phyloP scores from a whole-genome alignment of 345 rosid genomes.

The Bretschneidera sinensis region DNA sequence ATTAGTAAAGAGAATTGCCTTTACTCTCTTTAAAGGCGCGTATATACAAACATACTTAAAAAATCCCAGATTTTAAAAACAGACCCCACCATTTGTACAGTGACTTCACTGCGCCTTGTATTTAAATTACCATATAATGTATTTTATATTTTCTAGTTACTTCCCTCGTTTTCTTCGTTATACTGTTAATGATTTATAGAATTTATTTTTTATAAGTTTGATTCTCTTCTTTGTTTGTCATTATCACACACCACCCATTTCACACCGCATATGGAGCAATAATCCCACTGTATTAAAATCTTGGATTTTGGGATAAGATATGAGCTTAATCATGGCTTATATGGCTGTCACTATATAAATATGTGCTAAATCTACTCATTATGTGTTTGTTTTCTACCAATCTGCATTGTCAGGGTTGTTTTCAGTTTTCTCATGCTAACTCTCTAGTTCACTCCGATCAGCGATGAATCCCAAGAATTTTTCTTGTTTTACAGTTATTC shows the following conservation, averaged over 20 bases:
- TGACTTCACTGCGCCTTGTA: too few relatives aligned
- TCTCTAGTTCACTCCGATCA: neutral
- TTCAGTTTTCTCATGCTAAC: neutral
- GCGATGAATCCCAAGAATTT: slow-evolving; percentile 18
- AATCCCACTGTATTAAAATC: neutral
- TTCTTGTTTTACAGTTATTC: slow-evolving; percentile 24
- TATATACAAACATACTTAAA: too few relatives aligned
- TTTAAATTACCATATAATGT: too few relatives aligned
- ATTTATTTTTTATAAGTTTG: neutral
- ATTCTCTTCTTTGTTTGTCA: neutral
- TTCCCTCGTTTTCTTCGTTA: slow-evolving; percentile 15
- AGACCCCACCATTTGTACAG: too few relatives aligned
- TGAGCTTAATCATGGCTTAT: slow-evolving; percentile 8
- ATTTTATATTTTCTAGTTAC: neutral
- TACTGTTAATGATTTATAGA: neutral
- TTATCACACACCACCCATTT: neutral
- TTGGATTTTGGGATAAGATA: slow-evolving; percentile 4
- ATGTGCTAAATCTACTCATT: neutral
- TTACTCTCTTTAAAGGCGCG: too few relatives aligned
- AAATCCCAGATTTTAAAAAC: too few relatives aligned
- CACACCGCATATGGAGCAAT: neutral
- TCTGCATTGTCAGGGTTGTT: neutral
- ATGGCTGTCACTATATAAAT: neutral
- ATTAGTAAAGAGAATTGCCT: too few relatives aligned
- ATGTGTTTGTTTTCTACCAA: neutral